Percentiles rank a stretch among this genome's conserved stretches.
phyloP scores from a whole-genome alignment of 345 rosid species.

The Salix arbutifolia region DNA sequence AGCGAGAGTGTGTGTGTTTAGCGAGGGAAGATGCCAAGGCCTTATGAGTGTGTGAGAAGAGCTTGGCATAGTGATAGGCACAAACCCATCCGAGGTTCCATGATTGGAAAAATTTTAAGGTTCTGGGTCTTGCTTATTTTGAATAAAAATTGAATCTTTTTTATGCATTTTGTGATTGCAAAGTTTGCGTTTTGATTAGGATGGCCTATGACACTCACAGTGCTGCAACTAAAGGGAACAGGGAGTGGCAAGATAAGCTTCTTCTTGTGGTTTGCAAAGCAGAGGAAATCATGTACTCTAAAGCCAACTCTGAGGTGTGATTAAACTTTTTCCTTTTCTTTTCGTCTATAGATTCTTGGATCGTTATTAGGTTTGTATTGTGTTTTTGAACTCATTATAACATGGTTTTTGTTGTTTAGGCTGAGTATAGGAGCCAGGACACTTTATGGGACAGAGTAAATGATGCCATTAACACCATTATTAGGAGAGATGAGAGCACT shows the following conservation, averaged over 20 bases:
- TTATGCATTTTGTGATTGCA: conserved; percentile 17
- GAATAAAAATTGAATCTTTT: conserved; percentile 1
- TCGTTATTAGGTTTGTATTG: conserved; percentile 9
- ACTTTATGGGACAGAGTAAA: conserved; percentile 89
- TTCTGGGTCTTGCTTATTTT: conserved; percentile 31
- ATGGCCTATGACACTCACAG: conserved; percentile 60
- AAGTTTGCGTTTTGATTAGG: conserved; percentile 46
- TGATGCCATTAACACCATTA: conserved; percentile 87
- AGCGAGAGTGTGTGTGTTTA: background rate
- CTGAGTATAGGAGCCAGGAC: conserved; percentile 66
- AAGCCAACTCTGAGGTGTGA: conserved; percentile 92
- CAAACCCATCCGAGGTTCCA: conserved; percentile 80
- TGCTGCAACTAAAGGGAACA: conserved; percentile 65
- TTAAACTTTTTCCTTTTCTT: background rate
- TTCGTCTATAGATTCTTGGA: conserved; percentile 17
- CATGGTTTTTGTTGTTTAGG: conserved; percentile 35
- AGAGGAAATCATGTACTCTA: conserved; percentile 96
- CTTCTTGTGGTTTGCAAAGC: conserved; percentile 76
- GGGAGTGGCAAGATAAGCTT: conserved; percentile 88
- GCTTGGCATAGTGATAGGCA: conserved; percentile 99
- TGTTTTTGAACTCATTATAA: background rate
- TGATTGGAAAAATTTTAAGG: conserved; percentile 93
- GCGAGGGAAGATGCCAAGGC: conserved; percentile 69
- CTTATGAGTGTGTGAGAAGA: conserved; percentile 88
- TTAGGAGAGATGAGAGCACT: conserved; percentile 75